Evolutionary conservation across 805 yeast species (phyloP).

Genomic region (Saturnispora sekii): DNA sequence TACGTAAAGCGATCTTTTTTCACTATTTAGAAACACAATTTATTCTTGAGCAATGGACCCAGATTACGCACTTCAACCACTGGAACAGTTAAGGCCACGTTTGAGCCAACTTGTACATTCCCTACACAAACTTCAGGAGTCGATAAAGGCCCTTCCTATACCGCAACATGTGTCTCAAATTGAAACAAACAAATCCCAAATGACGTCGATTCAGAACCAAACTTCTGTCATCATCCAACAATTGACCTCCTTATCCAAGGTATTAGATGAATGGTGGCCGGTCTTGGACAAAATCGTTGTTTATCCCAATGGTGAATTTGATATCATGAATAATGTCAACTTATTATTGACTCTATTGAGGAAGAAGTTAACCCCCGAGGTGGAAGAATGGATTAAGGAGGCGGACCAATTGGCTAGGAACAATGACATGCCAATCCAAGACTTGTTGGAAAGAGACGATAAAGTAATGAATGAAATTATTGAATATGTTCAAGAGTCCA

Average conservation of each 20-base stretch:
- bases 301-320: slow-evolving; percentile 78
- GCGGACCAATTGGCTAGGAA: slow-evolving; percentile 19
- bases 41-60: background rate
- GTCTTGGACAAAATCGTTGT: slow-evolving; percentile 59
- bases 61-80: slow-evolving; percentile 9
- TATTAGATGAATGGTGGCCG: slow-evolving; percentile 52
- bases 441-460: slow-evolving; percentile 33
- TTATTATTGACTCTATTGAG: slow-evolving; percentile 75
- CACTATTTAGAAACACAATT: background rate
- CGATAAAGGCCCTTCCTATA: slow-evolving; percentile 30
- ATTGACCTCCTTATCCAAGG: slow-evolving; percentile 62
- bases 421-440: background rate
- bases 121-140: slow-evolving; percentile 44
- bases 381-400: slow-evolving; percentile 68
- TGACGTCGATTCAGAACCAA: slow-evolving; percentile 73
- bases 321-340: slow-evolving; percentile 75
- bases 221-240: slow-evolving; percentile 78
- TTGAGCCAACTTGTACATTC: slow-evolving; percentile 56
- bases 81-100: slow-evolving; percentile 54
- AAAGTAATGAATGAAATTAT: slow-evolving; percentile 65
- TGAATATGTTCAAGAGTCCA: slow-evolving; percentile 40
- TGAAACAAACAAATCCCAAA: slow-evolving; percentile 27
- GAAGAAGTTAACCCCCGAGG: slow-evolving; percentile 85
- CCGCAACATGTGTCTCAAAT: slow-evolving; percentile 20
- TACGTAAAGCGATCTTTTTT: background rate